These are phyloP conservation scores for Cercis canadensis DNA, from an alignment of 306 rosid species.

Conservation along the genomic window DNA sequence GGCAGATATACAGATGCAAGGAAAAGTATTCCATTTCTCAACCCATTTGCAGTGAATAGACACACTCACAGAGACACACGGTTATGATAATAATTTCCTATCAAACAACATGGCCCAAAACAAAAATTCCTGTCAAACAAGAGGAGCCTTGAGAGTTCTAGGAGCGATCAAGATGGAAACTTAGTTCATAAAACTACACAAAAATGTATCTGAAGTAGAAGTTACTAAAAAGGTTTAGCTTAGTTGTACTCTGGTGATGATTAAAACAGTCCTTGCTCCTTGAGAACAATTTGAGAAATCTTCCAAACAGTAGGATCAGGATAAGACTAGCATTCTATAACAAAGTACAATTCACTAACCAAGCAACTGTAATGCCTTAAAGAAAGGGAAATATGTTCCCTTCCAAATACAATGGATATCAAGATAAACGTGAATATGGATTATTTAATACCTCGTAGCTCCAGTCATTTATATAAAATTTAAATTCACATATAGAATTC, in stretches of 20 bases:
- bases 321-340: conserved; percentile 24
- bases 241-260: conserved; percentile 12
- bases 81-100: too few relatives aligned
- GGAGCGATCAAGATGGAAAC: background rate
- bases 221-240: background rate
- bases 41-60: background rate
- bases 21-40: conserved; percentile 30
- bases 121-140: conserved; percentile 33
- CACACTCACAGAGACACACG: background rate
- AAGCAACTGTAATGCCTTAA: conserved; percentile 15
- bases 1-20: conserved; percentile 21
- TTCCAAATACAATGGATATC: conserved; percentile 8
- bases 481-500: conserved; percentile 15
- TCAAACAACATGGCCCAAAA: too few relatives aligned
- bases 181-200: conserved; percentile 18
- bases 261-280: conserved; percentile 10
- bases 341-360: conserved; percentile 22
- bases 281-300: conserved; percentile 28
- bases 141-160: conserved; percentile 25
- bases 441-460: conserved; percentile 5
- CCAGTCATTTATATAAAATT: background rate
- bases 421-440: conserved; percentile 28
- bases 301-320: conserved; percentile 8
- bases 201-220: conserved; percentile 7
- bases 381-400: conserved; percentile 22